Conservation (phyloP, 495 filamentous ascomycete genomes). For the Zalerion maritima region DNA sequence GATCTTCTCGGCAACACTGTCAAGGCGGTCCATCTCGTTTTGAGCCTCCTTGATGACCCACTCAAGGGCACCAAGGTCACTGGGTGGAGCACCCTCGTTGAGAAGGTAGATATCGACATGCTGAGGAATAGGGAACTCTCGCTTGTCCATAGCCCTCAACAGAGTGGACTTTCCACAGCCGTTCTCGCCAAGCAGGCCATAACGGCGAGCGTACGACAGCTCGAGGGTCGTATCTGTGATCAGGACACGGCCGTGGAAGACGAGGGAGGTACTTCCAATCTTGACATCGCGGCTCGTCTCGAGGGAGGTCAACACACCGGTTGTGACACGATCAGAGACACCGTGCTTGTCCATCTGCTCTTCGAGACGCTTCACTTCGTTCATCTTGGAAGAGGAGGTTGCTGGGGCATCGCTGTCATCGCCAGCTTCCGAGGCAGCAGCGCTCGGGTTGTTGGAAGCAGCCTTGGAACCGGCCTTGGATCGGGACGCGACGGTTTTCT, state of each 20-base stretch:
- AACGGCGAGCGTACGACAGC: slow-evolving; percentile 81
- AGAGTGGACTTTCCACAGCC: slow-evolving; percentile 97
- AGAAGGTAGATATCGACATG: slow-evolving; percentile 97
- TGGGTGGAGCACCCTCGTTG: slow-evolving; percentile 91
- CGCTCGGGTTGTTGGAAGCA: slow-evolving; percentile 47
- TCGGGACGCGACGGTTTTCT: slow-evolving; percentile 52
- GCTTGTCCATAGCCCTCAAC: slow-evolving; percentile 81
- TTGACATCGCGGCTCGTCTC: slow-evolving; percentile 81
- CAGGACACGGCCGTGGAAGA: slow-evolving; percentile 95
- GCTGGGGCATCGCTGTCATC: slow-evolving; percentile 55
- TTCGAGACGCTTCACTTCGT: slow-evolving; percentile 54
- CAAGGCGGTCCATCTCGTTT: slow-evolving; percentile 78
- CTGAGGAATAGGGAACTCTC: slow-evolving; percentile 91
- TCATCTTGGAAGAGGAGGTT: slow-evolving; percentile 55
- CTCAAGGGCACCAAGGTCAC: slow-evolving; percentile 77
- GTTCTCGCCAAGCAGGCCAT: slow-evolving; percentile 95
- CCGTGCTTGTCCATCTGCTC: slow-evolving; percentile 93
- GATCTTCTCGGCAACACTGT: slow-evolving; percentile 77
- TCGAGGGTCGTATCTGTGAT: slow-evolving; percentile 88
- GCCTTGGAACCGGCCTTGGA: slow-evolving; percentile 55
- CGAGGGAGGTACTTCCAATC: slow-evolving; percentile 81
- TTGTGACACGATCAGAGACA: slow-evolving; percentile 94
- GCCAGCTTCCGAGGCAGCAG: slow-evolving; percentile 51
- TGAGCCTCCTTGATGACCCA: slow-evolving; percentile 97
- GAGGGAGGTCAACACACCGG: slow-evolving; percentile 84